Percentiles rank a stretch among this genome's conserved stretches.
These are phyloP conservation scores for Coemansia sp. DNA, from an alignment of 192 early-diverging fungal species.

Conservation along the genomic window DNA sequence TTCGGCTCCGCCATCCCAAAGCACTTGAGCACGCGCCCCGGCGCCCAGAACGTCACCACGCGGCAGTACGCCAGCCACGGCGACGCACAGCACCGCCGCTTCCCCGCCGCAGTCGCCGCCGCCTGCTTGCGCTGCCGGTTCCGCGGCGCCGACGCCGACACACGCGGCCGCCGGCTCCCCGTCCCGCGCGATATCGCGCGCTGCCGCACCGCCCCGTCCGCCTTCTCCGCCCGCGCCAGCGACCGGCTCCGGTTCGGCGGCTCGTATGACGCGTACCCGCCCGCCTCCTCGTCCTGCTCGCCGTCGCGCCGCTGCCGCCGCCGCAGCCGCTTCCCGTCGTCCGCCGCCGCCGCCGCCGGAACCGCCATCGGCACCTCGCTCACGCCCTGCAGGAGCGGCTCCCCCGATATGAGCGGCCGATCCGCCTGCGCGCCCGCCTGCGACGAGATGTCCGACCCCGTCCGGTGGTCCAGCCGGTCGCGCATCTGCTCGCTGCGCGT, in stretches of 20 bases:
- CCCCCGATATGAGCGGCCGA: conserved; percentile 41
- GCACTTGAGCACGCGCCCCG: conserved; percentile 52
- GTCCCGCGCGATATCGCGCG: conserved; percentile 15
- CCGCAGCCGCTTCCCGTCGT: conserved; percentile 28
- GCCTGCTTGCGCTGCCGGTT: conserved; percentile 36
- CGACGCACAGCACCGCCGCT: conserved; percentile 37
- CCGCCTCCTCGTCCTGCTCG: conserved; percentile 21
- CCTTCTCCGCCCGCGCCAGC: conserved; percentile 53
- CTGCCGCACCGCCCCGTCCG: conserved; percentile 54
- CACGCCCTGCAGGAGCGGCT: conserved; percentile 40
- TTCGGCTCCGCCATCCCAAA: conserved; percentile 58
- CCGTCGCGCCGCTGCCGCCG: conserved; percentile 5
- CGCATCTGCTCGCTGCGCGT: conserved; percentile 38
- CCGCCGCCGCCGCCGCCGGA: conserved; percentile 9
- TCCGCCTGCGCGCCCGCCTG: conserved; percentile 37
- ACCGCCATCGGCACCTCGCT: conserved; percentile 22
- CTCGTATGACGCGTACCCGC: conserved; percentile 32
- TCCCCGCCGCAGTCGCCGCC: conserved; percentile 5
- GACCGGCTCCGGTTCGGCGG: conserved; percentile 60
- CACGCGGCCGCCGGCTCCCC: conserved; percentile 24
- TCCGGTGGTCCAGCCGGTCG: conserved; percentile 44
- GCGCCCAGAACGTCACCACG: conserved; percentile 59
- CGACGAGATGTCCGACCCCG: conserved; percentile 46
- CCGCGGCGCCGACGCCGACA: conserved; percentile 21
- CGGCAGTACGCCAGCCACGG: conserved; percentile 58